phyloP scores from a whole-genome alignment of 2,329 filamentous ascomycete species.

The Colletotrichum karsti region DNA sequence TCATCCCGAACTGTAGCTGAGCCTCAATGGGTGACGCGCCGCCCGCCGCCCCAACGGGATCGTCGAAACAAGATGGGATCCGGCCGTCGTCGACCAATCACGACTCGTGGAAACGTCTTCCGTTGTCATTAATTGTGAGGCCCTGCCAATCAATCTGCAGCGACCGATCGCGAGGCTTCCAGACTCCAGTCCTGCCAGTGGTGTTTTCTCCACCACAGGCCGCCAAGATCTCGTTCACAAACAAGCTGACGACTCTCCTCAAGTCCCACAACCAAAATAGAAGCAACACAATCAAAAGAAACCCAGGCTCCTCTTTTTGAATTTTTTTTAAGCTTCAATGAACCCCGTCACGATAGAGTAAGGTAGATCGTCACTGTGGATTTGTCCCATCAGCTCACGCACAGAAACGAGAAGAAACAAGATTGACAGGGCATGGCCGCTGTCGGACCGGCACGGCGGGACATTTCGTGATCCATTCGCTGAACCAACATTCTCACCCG shows the following conservation, averaged over 20 bases:
- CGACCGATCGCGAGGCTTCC: not conserved
- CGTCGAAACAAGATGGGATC: not conserved
- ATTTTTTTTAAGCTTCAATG: not conserved
- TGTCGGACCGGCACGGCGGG: not conserved
- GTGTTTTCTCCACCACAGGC: not conserved
- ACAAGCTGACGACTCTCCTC: conserved; percentile 1
- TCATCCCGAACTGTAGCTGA: conserved; percentile 28
- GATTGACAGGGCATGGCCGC: not conserved
- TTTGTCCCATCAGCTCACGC: not conserved
- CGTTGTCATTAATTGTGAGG: no score
- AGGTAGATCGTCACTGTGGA: not conserved
- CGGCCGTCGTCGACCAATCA: not conserved
- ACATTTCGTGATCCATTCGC: no score
- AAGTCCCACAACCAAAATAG: conserved; percentile 1
- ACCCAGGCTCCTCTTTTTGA: not conserved
- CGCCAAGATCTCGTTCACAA: not conserved
- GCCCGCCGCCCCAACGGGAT: conserved; percentile 6
- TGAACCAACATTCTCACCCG: not conserved
- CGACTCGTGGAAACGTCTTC: not conserved
- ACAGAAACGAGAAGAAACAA: not conserved
- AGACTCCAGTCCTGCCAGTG: no score
- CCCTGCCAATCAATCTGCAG: not conserved
- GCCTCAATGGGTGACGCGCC: conserved; percentile 28
- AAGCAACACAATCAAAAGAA: not conserved
- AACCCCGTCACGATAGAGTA: not conserved